phyloP scores from a whole-genome alignment of 768 basidiomycete genomes.

The Mycena galericulata region DNA sequence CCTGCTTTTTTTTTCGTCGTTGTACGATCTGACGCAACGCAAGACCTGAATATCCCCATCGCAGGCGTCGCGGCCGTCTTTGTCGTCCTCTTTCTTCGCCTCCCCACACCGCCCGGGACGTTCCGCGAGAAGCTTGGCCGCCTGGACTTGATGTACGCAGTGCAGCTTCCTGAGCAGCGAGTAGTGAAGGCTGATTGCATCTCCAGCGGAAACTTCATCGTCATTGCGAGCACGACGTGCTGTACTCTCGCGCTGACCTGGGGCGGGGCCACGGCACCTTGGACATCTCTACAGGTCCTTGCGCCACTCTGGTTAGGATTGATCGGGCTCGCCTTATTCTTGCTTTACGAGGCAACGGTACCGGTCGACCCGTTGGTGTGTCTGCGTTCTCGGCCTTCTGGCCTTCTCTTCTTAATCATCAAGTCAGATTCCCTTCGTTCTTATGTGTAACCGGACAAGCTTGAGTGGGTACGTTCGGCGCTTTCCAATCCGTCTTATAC shows the following conservation, averaged over 20 bases:
- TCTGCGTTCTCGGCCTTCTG: not conserved
- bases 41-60: constrained; percentile 56
- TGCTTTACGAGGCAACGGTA: constrained; percentile 50
- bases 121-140: constrained; percentile 46
- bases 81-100: constrained; percentile 44
- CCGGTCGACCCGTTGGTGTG: constrained; percentile 50
- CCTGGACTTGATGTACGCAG: constrained; percentile 52
- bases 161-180: not conserved
- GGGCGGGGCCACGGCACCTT: constrained; percentile 57
- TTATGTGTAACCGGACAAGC: constrained; percentile 48
- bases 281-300: constrained; percentile 55
- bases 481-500: too few species aligned
- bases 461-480: constrained; percentile 26
- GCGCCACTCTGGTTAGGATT: constrained; percentile 56
- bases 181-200: not conserved
- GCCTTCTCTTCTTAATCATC: not conserved
- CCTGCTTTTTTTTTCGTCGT: not conserved
- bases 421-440: constrained; percentile 45
- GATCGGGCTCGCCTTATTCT: constrained; percentile 49
- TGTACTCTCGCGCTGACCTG: constrained; percentile 50
- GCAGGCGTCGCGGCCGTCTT: constrained; percentile 42
- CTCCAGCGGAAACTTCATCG: constrained; percentile 49
- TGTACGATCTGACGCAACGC: not conserved
- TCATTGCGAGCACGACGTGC: constrained; percentile 45
- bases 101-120: constrained; percentile 49